These are phyloP conservation scores for Sanghuangporus weigelae DNA, from an alignment of 1,284 basidiomycete genomes.

Conservation along the genomic window DNA sequence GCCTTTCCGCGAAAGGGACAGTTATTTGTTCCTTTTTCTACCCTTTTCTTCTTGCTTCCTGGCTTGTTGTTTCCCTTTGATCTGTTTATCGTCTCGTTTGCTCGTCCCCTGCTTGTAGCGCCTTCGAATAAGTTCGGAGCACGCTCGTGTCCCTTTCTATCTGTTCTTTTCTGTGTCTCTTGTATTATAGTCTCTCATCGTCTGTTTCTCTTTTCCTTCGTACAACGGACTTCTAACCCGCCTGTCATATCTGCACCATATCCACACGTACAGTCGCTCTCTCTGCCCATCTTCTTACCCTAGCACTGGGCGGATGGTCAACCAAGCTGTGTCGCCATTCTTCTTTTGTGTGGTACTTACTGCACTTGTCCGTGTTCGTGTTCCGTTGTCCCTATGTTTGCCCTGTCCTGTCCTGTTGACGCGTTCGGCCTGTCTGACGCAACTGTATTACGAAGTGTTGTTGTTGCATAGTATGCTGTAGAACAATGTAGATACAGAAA, in stretches of 20 bases:
- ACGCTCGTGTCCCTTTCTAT: not conserved
- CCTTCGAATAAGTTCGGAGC: not conserved
- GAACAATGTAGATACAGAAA: not conserved
- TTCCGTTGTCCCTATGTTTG: not conserved
- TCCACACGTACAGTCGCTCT: not conserved
- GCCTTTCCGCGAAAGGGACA: not conserved
- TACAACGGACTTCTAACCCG: not conserved
- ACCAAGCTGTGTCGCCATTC: not conserved
- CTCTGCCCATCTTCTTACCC: not conserved
- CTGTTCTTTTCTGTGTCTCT: not conserved
- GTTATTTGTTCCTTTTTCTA: not conserved
- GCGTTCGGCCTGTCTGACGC: not conserved
- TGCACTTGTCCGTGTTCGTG: not conserved
- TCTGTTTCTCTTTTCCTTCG: not conserved
- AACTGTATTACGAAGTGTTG: not conserved
- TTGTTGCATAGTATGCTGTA: not conserved
- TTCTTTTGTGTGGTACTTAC: not conserved
- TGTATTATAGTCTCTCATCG: not conserved
- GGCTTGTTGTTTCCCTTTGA: not conserved
- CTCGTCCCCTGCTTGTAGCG: not conserved
- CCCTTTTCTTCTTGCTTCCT: not conserved
- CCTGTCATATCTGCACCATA: not conserved
- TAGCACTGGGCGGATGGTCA: not conserved
- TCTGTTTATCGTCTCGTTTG: not conserved
- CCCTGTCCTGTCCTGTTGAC: not conserved